A percentile compares a stretch with the other conserved stretches of the same genome.
These are phyloP conservation scores for Teratosphaeria pseudoeucalypti DNA, from an alignment of 2,329 filamentous ascomycete species.

Conservation along the genomic window DNA sequence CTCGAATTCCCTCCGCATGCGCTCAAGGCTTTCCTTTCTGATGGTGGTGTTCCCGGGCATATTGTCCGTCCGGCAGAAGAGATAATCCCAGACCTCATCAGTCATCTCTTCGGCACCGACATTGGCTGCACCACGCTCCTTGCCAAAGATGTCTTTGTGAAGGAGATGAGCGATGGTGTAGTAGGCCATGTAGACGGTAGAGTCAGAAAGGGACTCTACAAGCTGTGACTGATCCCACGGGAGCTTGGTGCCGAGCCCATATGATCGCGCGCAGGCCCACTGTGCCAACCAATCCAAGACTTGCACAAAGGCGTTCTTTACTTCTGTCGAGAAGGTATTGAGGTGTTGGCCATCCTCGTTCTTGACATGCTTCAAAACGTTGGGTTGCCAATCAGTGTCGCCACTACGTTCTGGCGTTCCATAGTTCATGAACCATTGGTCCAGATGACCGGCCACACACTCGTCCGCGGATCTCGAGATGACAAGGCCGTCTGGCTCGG, in stretches of 20 bases:
- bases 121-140: slow-evolving; percentile 55
- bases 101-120: slow-evolving; percentile 79
- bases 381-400: slow-evolving; percentile 64
- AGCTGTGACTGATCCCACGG: slow-evolving; percentile 88
- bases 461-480: slow-evolving; percentile 83
- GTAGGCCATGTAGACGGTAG: slow-evolving; percentile 83
- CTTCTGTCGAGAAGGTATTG: slow-evolving; percentile 62
- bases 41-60: slow-evolving; percentile 55
- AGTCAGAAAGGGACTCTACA: slow-evolving; percentile 86
- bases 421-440: slow-evolving; percentile 98
- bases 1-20: slow-evolving; percentile 82
- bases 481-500: slow-evolving; percentile 84
- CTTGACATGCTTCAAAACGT: slow-evolving; percentile 62
- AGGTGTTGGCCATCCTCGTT: slow-evolving; percentile 55
- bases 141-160: slow-evolving; percentile 74
- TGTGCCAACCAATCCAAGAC: slow-evolving; percentile 88
- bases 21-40: slow-evolving; percentile 59
- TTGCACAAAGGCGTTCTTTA: slow-evolving; percentile 57
- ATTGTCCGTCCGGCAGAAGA: slow-evolving; percentile 71
- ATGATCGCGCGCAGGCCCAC: slow-evolving; percentile 89
- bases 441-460: slow-evolving; percentile 83
- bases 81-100: slow-evolving; percentile 92
- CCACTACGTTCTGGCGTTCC: slow-evolving; percentile 57
- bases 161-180: slow-evolving; percentile 49
- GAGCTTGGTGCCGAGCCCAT: slow-evolving; percentile 84